These are phyloP conservation scores for Suillus bovinus DNA, from an alignment of 768 basidiomycete species.

Conservation along the genomic window DNA sequence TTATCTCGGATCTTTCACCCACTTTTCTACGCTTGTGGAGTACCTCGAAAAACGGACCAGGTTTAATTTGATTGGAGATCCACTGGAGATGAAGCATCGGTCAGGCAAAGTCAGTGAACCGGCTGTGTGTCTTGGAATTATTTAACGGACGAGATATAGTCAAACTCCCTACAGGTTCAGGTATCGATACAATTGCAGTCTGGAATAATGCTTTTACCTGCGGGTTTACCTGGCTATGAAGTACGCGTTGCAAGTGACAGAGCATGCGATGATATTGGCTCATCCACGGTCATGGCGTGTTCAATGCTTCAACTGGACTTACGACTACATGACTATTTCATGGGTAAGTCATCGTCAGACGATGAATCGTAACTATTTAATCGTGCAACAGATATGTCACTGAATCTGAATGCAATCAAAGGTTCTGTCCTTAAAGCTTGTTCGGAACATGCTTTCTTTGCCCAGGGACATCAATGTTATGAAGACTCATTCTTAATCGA, in stretches of 20 bases:
- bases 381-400: constrained; percentile 61
- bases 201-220: constrained; percentile 63
- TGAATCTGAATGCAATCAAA: constrained; percentile 66
- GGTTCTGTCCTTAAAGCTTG: constrained; percentile 51
- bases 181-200: constrained; percentile 53
- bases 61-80: constrained; percentile 73
- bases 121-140: background rate
- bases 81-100: constrained; percentile 76
- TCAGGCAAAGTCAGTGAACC: constrained; percentile 60
- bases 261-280: constrained; percentile 44
- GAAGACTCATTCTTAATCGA: constrained; percentile 49
- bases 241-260: constrained; percentile 19
- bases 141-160: constrained; percentile 43
- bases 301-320: constrained; percentile 77
- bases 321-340: constrained; percentile 81
- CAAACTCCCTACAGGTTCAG: constrained; percentile 80
- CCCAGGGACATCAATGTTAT: constrained; percentile 16
- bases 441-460: constrained; percentile 41
- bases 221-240: constrained; percentile 66
- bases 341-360: constrained; percentile 55
- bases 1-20: constrained; percentile 92
- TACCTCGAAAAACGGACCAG: constrained; percentile 70
- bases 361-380: constrained; percentile 13
- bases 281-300: constrained; percentile 53
- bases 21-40: constrained; percentile 86